Base-by-base conservation (phyloP, 2,329 filamentous ascomycete species). In the Alternaria arborescens region DNA sequence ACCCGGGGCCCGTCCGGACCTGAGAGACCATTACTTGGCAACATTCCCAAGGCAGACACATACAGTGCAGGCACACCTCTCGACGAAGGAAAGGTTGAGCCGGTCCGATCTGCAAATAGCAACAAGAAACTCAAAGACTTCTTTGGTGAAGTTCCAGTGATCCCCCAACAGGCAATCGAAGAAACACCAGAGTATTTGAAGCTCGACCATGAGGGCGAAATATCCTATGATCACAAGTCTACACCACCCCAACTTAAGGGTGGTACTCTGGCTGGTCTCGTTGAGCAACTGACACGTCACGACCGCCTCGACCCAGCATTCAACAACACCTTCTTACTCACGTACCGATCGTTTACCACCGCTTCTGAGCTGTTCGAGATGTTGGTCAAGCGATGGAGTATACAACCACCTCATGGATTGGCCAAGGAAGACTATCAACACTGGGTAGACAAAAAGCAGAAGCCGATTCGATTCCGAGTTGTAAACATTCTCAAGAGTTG, bases 401-500 rank as follows among this genome's bases (percentile, higher is more conserved):
- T 97, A 52, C 94, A 98, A 73, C 94, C 95, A 20, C 94, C 94
- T 0, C 89, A 92, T 68, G 93, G 92, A 6, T 82, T 99, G 52
- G 88, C 83, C 8, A 86, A 87, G 55, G 81, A 86, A 40, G 93
- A 98, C 66, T 93, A 91, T 71, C 92, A 97, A 56, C 84, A 87
- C 30, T 99, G 95, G 95, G 88, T 91, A 36, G 93, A 97, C 76
- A 89, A 90, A 75, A 99, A 99, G 81, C 95, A 98, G 78, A 97
- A 96, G 75, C 91, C 93, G 5, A 97, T 98, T 62, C 88, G 95
- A 36, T 97, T 99, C 82, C 89, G 95, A 42, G 94, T 99, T 2
- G 93, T 99, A 66, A 99, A 98, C 74, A 98, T 97, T 66, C 82
- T 99, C 48, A 98, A 98, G 85, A 96, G 89, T 79, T 99, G 95